These are phyloP conservation scores for Eimeria acervulina DNA, from an alignment of 169 alveolate genomes.

Conservation along the genomic window DNA sequence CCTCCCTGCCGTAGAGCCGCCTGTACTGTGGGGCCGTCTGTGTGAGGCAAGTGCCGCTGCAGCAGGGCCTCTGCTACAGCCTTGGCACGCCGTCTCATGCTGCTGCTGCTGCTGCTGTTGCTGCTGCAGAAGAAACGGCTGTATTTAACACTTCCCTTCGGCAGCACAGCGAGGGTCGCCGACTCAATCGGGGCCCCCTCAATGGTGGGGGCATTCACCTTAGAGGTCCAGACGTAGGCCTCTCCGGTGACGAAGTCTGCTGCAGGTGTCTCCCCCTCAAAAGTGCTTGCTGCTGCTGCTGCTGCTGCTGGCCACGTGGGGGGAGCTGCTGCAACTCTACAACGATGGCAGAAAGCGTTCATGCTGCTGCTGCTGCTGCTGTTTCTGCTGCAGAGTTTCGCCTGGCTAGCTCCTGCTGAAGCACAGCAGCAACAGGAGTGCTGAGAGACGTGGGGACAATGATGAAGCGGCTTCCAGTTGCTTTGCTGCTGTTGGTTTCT, in stretches of 20 bases:
- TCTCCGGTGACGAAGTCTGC: constrained; percentile 45
- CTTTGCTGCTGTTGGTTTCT: neutral
- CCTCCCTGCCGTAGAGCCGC: constrained; percentile 55
- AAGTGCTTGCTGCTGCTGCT: constrained; percentile 32
- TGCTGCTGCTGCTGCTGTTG: constrained; percentile 50
- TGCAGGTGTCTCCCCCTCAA: constrained; percentile 25
- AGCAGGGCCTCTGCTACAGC: constrained; percentile 66
- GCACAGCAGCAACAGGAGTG: constrained; percentile 18
- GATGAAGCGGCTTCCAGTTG: constrained; percentile 34
- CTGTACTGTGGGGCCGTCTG: constrained; percentile 50
- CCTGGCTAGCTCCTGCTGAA: neutral
- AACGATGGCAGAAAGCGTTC: constrained; percentile 36
- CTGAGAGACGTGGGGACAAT: neutral
- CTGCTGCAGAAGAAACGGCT: neutral
- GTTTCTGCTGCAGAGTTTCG: neutral
- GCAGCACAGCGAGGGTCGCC: constrained; percentile 32
- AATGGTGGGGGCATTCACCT: neutral
- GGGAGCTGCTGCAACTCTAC: constrained; percentile 61
- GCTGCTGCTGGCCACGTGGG: constrained; percentile 63
- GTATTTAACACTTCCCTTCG: constrained; percentile 23
- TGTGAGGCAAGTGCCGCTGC: constrained; percentile 47
- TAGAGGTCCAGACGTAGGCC: constrained; percentile 52
- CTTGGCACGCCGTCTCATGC: constrained; percentile 16
- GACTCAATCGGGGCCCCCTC: neutral
- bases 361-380: constrained; percentile 28